Conservation (phyloP, 1,139 yeast species). For the Geotrichum klebahnii region DNA sequence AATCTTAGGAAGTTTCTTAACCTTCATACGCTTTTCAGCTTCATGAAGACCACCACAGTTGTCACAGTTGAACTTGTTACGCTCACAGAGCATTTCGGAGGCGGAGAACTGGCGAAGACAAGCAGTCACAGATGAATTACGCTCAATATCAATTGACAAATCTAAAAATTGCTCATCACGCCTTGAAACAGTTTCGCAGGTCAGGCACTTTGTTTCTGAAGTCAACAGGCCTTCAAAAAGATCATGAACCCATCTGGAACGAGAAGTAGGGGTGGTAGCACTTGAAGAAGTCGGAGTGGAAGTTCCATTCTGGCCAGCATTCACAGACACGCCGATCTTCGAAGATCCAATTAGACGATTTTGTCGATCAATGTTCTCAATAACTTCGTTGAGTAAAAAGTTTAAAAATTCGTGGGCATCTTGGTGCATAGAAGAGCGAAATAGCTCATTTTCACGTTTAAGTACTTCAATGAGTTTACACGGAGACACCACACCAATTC, state of each 20-base stretch:
- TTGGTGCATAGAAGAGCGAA: conserved; percentile 91
- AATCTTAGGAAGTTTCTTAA: conserved; percentile 72
- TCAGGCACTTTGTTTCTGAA: conserved; percentile 82
- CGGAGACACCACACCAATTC: conserved; percentile 84
- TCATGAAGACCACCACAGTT: conserved; percentile 87
- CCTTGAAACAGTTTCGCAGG: conserved; percentile 82
- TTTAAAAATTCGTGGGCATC: conserved; percentile 97
- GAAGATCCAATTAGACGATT: conserved; percentile 22
- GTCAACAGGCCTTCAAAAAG: conserved; percentile 82
- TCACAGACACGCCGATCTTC: conserved; percentile 16
- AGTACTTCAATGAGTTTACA: conserved; percentile 64
- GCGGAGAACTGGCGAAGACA: conserved; percentile 78
- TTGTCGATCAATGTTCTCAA: conserved; percentile 56
- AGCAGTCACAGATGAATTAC: conserved; percentile 67
- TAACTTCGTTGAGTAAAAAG: conserved; percentile 73
- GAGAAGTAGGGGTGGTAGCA: conserved; percentile 23
- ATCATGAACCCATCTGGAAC: conserved; percentile 57
- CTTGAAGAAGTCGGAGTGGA: conserved; percentile 36
- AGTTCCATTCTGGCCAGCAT: too few relatives aligned
- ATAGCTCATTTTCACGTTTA: conserved; percentile 76
- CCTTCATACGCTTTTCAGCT: conserved; percentile 86
- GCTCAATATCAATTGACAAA: conserved; percentile 78
- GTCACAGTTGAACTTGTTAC: conserved; percentile 91
- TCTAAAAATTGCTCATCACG: conserved; percentile 85
- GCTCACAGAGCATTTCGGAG: conserved; percentile 77